Evolutionary conservation across 1,284 basidiomycete species (phyloP).

Genomic region (Tilletia horrida): DNA sequence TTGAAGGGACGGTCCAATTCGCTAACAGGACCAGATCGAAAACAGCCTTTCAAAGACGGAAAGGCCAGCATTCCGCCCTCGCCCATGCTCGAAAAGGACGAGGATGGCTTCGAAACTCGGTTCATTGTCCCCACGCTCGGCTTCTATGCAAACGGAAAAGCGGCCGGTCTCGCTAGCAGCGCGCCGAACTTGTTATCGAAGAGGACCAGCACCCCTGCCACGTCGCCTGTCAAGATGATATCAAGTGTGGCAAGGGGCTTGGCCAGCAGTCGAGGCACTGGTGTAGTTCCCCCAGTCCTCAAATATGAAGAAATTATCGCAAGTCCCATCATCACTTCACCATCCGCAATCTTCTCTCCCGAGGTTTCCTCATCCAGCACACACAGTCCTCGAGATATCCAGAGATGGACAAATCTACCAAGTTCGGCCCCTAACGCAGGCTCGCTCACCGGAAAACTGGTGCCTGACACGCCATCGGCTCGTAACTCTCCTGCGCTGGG

Average conservation of each 20-base stretch:
- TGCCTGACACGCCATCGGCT: not conserved
- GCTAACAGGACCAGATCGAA: not conserved
- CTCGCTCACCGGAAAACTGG: constrained; percentile 1
- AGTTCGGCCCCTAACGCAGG: not conserved
- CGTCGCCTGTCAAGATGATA: not conserved
- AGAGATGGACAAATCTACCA: not conserved
- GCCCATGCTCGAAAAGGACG: constrained; percentile 5
- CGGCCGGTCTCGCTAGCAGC: not conserved
- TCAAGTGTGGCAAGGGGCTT: constrained; percentile 6
- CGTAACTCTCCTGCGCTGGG: constrained; percentile 1
- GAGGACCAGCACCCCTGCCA: not conserved
- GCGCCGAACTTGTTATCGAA: not conserved
- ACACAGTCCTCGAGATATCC: constrained; percentile 4
- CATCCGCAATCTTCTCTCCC: not conserved
- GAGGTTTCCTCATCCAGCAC: not conserved
- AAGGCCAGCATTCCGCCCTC: not conserved
- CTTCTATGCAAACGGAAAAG: not conserved
- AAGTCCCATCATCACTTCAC: constrained; percentile 10
- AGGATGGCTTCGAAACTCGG: constrained; percentile 1
- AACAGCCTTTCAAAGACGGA: not conserved
- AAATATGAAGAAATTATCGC: constrained; percentile 6
- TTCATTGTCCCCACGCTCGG: not conserved
- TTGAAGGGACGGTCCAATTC: not conserved
- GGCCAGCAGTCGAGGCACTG: constrained; percentile 5
- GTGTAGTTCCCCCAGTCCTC: not conserved